Evolutionary conservation across 2,329 filamentous ascomycete species (phyloP), one percentile per base, ranked within the genome.

Genomic region (Aspergillus puulaauensis): DNA sequence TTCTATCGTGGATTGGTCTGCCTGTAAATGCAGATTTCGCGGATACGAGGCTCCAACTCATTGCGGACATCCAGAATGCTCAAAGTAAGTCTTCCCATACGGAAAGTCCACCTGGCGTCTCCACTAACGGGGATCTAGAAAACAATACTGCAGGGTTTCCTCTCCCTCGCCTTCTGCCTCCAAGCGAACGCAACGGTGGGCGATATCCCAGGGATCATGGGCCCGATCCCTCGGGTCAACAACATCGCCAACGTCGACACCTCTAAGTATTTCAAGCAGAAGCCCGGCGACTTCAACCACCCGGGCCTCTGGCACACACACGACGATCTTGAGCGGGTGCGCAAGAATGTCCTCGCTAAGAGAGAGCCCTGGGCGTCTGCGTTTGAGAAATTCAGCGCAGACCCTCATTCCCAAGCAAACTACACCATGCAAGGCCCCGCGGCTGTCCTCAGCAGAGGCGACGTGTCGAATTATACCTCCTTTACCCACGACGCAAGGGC

Each of bases 401-500:
- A 76, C 2, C 47, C 71, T 6, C 73, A 68, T 24, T 65, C 61
- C 6, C 48, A 59, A n/a, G 44, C 59, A 19, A 65, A 54, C 50
- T 57, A 59, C 24, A 62, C 56, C 11, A 60, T 64, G 51, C 17
- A 43, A 48, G 54, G 54, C 1, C 54, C 54, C 4, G 3, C n/a
- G 2, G 0, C 49, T 1, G 57, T 57, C 1, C 33, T 64, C 4
- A 46, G 47, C 5, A 69, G 75, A 1, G 74, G 75, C 0, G 5
- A 48, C 4, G 54, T 62, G 40, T 75, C 66, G 61, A 78, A 78
- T 49, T 75, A 76, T 44, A 72, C 66, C 3, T 63, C 65, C 1
- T 77, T 77, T 56, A 66, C 71, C 11, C 59, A 67, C 3, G 75
- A 78, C 57, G 68, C 64, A 4, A 68, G 75, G 17, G 75, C 75